These are phyloP conservation scores for Naegleria lovaniensis DNA, from an alignment of 208 protist species.

Conservation along the genomic window DNA sequence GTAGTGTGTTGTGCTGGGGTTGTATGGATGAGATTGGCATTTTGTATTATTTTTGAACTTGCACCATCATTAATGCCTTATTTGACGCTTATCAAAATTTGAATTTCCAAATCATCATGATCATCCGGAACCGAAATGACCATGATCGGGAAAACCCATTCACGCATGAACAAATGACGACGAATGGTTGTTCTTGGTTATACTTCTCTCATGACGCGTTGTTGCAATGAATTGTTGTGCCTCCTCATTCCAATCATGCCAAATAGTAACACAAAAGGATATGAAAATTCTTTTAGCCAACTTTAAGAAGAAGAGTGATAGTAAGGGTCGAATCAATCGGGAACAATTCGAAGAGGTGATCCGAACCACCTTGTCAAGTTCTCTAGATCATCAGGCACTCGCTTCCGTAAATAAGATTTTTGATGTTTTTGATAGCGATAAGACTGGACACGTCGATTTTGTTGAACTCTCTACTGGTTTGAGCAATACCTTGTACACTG, in stretches of 20 bases:
- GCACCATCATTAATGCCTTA: background rate
- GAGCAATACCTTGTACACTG: background rate
- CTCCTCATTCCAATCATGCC: too few relatives aligned
- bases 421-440: background rate
- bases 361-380: background rate
- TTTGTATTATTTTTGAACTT: too few relatives aligned
- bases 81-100: background rate
- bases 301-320: background rate
- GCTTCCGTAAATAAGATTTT: background rate
- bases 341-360: background rate
- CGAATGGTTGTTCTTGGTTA: too few relatives aligned
- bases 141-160: too few relatives aligned
- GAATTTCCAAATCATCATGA: background rate
- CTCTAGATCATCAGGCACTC: background rate
- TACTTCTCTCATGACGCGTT: too few relatives aligned
- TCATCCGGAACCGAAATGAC: too few relatives aligned
- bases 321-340: background rate
- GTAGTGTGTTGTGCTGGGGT: too few relatives aligned
- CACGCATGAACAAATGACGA: too few relatives aligned
- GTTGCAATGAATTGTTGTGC: too few relatives aligned
- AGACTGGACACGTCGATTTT: background rate
- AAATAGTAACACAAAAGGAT: background rate
- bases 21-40: too few relatives aligned
- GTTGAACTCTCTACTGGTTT: conserved; percentile 7
- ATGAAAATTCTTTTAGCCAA: background rate